Evolutionary conservation across 1,284 basidiomycete genomes (phyloP).

Genomic region (Pyrrhoderma noxium): DNA sequence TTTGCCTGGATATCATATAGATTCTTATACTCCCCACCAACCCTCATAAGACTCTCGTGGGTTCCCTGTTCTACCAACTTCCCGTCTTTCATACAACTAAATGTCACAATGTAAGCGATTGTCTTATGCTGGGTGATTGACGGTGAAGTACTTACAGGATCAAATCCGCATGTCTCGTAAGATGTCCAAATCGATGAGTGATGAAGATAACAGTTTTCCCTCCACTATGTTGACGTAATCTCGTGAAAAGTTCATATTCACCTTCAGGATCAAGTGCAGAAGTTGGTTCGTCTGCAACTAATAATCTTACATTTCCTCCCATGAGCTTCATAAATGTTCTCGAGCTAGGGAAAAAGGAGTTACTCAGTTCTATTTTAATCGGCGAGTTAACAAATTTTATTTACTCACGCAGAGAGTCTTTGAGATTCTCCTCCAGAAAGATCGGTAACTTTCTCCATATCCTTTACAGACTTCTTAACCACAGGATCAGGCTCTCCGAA

Average conservation of each 20-base stretch:
- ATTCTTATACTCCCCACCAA: conserved; percentile 44
- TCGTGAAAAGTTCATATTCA: conserved; percentile 44
- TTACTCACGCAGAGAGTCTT: conserved; percentile 34
- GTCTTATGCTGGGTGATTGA: not conserved
- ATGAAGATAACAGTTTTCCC: conserved; percentile 65
- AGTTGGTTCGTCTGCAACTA: conserved; percentile 47
- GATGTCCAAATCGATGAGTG: conserved; percentile 61
- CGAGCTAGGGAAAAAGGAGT: conserved; percentile 13
- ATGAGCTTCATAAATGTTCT: conserved; percentile 39
- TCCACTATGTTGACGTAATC: conserved; percentile 39
- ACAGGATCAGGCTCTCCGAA: conserved; percentile 26
- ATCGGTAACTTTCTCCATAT: conserved; percentile 29
- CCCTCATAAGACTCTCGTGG: conserved; percentile 41
- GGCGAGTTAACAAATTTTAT: not conserved
- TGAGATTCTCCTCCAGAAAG: conserved; percentile 37
- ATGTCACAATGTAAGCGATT: not conserved
- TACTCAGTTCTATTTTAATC: not conserved
- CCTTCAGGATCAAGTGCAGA: conserved; percentile 46
- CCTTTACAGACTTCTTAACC: conserved; percentile 26
- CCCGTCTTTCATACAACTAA: conserved; percentile 56
- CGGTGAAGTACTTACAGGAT: conserved; percentile 39
- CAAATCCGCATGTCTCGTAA: conserved; percentile 55
- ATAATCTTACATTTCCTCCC: conserved; percentile 36
- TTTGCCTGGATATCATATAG: conserved; percentile 50
- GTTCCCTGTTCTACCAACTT: conserved; percentile 45